Percentiles rank a stretch among this genome's conserved stretches.
Evolutionary conservation across 2,329 filamentous ascomycete genomes (phyloP).

Genomic region (Colletotrichum endophyticum): DNA sequence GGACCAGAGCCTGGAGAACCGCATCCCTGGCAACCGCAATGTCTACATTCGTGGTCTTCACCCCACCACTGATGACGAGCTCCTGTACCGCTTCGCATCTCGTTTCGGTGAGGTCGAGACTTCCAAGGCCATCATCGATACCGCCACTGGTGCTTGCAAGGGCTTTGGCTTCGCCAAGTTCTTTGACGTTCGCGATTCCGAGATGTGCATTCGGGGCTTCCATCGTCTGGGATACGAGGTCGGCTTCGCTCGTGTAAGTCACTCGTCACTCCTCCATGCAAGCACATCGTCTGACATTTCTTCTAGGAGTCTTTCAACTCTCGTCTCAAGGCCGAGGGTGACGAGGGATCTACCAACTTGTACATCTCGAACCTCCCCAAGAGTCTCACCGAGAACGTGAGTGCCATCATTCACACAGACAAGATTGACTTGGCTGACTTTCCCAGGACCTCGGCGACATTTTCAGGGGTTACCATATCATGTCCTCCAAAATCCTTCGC

Average conservation of each 20-base stretch:
- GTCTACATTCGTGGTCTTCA: constrained; percentile 98
- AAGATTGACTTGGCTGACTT: neutral
- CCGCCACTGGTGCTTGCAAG: constrained; percentile 91
- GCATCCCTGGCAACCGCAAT: constrained; percentile 89
- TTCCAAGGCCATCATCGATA: constrained; percentile 98
- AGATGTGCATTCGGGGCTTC: constrained; percentile 95
- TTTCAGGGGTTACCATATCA: constrained; percentile 80
- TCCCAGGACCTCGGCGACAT: constrained; percentile 75
- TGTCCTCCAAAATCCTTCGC: constrained; percentile 94
- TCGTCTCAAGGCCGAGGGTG: constrained; percentile 93
- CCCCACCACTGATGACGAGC: constrained; percentile 92
- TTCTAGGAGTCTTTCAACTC: constrained; percentile 94
- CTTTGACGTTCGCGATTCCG: constrained; percentile 83
- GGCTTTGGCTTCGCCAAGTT: constrained; percentile 99
- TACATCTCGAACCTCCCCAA: constrained; percentile 98
- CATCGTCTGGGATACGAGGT: constrained; percentile 96
- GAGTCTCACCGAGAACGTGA: constrained; percentile 86
- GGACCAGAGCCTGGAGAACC: constrained; percentile 93
- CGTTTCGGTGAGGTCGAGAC: constrained; percentile 95
- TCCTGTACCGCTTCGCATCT: constrained; percentile 79
- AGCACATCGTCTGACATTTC: constrained; percentile 29
- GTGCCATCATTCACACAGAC: constrained; percentile 32
- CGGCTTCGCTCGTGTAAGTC: constrained; percentile 86
- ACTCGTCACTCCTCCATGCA: neutral
- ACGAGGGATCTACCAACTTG: constrained; percentile 89